Base-by-base conservation (phyloP, 1,284 basidiomycete species). In the Malassezia nana region DNA sequence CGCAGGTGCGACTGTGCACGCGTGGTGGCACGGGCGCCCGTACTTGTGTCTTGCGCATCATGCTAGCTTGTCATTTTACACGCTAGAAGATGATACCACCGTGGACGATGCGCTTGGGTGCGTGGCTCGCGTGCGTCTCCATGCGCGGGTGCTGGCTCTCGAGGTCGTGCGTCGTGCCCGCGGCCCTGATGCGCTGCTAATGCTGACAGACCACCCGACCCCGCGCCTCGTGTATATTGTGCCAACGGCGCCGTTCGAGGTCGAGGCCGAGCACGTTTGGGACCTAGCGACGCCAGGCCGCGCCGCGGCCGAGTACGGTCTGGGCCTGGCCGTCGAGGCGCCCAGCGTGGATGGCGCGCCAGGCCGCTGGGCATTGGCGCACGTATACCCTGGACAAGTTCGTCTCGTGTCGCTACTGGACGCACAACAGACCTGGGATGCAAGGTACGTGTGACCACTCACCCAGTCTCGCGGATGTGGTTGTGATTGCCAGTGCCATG, bases 401-500 rank as follows among this genome's bases (percentile, higher is more conserved):
- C 35, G 28, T 13, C 28, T 50, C 15, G 28, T 29, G n/a, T 22
- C 29, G 15, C 31, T n/a, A n/a, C n/a, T 50, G 4, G 24, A 41
- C 4, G 16, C 32, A 12, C 16, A 29, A 10, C 41, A 26, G 13
- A 31, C 30, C 10, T 45, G 31, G n/a, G 41, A 39, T 29, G 43
- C 43, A 9, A 16, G 24, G 43, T 51, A 44, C 32, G 41, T 51
- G 5, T 49, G 25, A 15, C 25, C n/a, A 24, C 45, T 25, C 4
- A 33, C n/a, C 6, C 13, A 62, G 69, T 22, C 52, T 70, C 3
- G 67, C 66, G 1, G 67, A 73, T 38, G 63, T 67, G 2, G 59
- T 61, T n/a, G 40, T 73, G 16, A 24, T 73, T 1, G 55, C 57
- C 2, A 58, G 46, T 12, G 46, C 58, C 12, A 50, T 68, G 15